Evolutionary conservation across 2,329 filamentous ascomycete species (phyloP).

Genomic region (Colletotrichum agaves): DNA sequence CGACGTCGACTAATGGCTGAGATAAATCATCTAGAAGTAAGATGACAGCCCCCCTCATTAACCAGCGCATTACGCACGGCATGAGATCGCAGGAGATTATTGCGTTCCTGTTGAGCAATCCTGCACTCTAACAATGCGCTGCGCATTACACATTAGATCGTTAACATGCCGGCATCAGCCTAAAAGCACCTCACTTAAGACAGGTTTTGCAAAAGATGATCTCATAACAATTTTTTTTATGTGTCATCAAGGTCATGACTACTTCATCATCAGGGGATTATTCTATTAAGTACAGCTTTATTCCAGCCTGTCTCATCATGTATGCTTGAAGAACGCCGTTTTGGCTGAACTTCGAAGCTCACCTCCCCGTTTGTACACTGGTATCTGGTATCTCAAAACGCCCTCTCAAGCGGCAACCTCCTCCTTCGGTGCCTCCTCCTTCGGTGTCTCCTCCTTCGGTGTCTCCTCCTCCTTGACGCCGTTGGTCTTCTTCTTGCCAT

Average conservation of each 20-base stretch:
- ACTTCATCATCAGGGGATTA: constrained; percentile 23
- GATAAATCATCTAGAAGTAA: too few species aligned
- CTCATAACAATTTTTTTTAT: background rate
- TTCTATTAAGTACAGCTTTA: constrained; percentile 29
- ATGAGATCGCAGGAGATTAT: too few species aligned
- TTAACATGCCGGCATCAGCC: too few species aligned
- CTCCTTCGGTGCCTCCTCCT: too few species aligned
- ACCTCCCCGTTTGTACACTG: constrained; percentile 21
- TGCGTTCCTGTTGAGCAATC: too few species aligned
- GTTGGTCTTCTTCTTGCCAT: constrained; percentile 50
- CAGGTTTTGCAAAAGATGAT: too few species aligned
- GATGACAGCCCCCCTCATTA: too few species aligned
- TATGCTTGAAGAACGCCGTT: constrained; percentile 13
- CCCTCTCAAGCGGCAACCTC: constrained; percentile 24
- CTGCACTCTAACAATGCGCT: too few species aligned
- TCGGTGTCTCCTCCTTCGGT: constrained; percentile 27
- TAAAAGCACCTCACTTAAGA: too few species aligned
- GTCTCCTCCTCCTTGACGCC: constrained; percentile 41
- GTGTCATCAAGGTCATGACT: constrained; percentile 22
- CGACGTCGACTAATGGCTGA: too few species aligned
- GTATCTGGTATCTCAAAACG: constrained; percentile 3
- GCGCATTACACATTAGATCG: too few species aligned
- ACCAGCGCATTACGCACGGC: too few species aligned
- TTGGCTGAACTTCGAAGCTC: background rate
- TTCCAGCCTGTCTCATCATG: constrained; percentile 4